A percentile compares a stretch with the other conserved stretches of the same genome.
Conservation (phyloP, 495 filamentous ascomycete genomes). For the Melanomma pulvis-pyrius region DNA sequence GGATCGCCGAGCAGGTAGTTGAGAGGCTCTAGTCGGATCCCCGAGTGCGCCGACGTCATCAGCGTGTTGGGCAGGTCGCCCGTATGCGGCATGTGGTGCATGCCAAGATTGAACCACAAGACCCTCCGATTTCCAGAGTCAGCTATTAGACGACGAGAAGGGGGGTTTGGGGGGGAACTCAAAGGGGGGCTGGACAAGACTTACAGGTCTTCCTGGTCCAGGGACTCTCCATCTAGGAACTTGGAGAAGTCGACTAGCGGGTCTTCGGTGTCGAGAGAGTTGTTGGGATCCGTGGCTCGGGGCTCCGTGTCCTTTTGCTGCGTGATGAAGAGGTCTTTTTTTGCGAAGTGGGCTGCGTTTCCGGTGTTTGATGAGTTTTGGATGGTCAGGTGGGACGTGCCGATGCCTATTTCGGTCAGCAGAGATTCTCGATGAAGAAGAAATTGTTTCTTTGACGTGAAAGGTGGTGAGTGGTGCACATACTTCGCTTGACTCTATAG, state of each 20-base stretch:
- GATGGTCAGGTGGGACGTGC: slow-evolving; percentile 53
- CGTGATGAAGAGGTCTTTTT: slow-evolving; percentile 55
- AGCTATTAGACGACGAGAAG: neutral
- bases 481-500: slow-evolving; percentile 55
- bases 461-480: neutral
- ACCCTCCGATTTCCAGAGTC: slow-evolving; percentile 34
- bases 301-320: slow-evolving; percentile 60
- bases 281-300: slow-evolving; percentile 50
- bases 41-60: slow-evolving; percentile 50
- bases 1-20: slow-evolving; percentile 23
- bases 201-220: slow-evolving; percentile 57
- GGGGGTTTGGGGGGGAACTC: too few species aligned
- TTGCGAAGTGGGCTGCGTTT: slow-evolving; percentile 54
- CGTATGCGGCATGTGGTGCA: slow-evolving; percentile 61
- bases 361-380: slow-evolving; percentile 52
- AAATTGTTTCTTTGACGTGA: neutral
- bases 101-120: slow-evolving; percentile 60
- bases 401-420: slow-evolving; percentile 30
- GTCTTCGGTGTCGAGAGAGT: slow-evolving; percentile 51
- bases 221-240: slow-evolving; percentile 58
- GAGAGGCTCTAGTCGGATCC: slow-evolving; percentile 7
- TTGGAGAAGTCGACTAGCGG: slow-evolving; percentile 59
- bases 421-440: neutral
- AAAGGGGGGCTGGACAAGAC: slow-evolving; percentile 7
- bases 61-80: slow-evolving; percentile 58